Evolutionary conservation across 495 filamentous ascomycete species (phyloP).

Genomic region (Clavariopsis aquatica): DNA sequence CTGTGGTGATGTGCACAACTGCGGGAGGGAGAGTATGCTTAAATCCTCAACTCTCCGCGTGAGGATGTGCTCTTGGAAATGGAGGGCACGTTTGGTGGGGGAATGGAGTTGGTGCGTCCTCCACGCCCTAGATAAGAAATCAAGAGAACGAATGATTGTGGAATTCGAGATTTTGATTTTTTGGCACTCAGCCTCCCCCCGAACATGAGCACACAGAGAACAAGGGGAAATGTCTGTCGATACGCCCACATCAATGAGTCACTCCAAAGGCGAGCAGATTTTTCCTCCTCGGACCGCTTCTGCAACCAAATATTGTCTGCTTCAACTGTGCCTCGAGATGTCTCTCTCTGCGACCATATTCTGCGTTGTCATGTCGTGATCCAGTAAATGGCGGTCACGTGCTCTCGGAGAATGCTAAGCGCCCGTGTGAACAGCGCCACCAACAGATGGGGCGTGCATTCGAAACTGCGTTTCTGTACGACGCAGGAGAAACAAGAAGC

Average conservation of each 20-base stretch:
- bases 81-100: no score
- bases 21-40: conserved; percentile 7
- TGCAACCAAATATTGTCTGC: conserved; percentile 20
- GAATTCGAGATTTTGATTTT: neutral
- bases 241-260: neutral
- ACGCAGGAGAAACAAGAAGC: conserved; percentile 23
- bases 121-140: neutral
- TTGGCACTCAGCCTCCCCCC: no score
- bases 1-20: neutral
- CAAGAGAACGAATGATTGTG: neutral
- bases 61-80: neutral
- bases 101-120: neutral
- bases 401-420: neutral
- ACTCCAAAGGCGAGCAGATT: no score
- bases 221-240: neutral
- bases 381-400: neutral
- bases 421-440: conserved; percentile 11
- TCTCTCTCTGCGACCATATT: conserved; percentile 23
- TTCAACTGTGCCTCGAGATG: conserved; percentile 24
- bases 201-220: no score
- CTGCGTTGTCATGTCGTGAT: neutral
- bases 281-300: conserved; percentile 8
- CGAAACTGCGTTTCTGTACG: conserved; percentile 18
- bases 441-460: conserved; percentile 10
- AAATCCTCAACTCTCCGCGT: conserved; percentile 2